These are phyloP conservation scores for Pistacia atlantica DNA, from an alignment of 345 rosid species.

Conservation along the genomic window DNA sequence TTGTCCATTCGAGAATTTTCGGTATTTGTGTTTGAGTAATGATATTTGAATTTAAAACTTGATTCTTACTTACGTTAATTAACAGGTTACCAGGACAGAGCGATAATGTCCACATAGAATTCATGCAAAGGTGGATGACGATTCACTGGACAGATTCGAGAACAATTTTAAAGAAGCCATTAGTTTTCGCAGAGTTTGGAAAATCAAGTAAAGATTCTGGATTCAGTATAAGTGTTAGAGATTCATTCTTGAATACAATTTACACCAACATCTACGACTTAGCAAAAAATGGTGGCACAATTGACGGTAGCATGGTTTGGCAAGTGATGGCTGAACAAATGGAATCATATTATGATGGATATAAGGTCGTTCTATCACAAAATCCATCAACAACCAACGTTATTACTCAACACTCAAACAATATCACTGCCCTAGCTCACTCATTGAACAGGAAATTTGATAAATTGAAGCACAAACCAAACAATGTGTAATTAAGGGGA, in stretches of 20 bases:
- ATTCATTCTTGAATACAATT: slow-evolving; percentile 30
- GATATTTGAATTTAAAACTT: background rate
- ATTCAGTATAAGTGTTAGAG: slow-evolving; percentile 26
- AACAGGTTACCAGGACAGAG: slow-evolving; percentile 34
- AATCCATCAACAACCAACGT: slow-evolving; percentile 26
- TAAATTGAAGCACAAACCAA: background rate
- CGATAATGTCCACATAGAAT: slow-evolving; percentile 26
- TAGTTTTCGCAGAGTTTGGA: slow-evolving; percentile 51
- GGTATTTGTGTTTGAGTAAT: too few species aligned
- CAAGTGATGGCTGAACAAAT: slow-evolving; percentile 42
- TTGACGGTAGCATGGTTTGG: slow-evolving; percentile 52
- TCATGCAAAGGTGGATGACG: slow-evolving; percentile 39
- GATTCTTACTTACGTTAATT: background rate
- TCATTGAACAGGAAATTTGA: background rate
- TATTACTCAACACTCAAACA: slow-evolving; percentile 31
- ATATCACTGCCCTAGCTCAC: slow-evolving; percentile 37
- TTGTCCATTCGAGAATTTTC: too few species aligned
- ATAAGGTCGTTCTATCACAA: slow-evolving; percentile 38
- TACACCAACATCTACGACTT: slow-evolving; percentile 30
- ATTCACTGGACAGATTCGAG: slow-evolving; percentile 40
- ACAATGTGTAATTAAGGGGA: too few species aligned
- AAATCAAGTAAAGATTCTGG: slow-evolving; percentile 38
- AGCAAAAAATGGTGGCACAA: slow-evolving; percentile 34
- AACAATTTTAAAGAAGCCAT: slow-evolving; percentile 37
- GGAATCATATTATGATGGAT: slow-evolving; percentile 42